Conservation (phyloP, 192 early-diverging fungal genomes). For the Umbelopsis sp. region DNA sequence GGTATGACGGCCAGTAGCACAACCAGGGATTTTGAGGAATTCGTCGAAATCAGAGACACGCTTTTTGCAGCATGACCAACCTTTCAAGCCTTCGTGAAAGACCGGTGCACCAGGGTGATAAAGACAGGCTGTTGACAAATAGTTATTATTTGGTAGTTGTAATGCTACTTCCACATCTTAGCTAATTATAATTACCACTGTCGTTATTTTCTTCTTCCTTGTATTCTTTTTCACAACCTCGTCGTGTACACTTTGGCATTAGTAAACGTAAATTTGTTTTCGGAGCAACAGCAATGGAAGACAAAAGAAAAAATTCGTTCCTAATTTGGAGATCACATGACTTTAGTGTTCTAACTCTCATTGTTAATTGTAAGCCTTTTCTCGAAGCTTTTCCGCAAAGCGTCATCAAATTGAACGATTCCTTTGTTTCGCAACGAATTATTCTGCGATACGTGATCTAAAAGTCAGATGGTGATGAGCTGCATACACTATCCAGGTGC, state of each 20-base stretch:
- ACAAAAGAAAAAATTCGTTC: constrained; percentile 6
- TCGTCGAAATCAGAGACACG: constrained; percentile 90
- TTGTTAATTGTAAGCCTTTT: too few species aligned
- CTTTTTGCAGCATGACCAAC: constrained; percentile 94
- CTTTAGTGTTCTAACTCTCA: too few species aligned
- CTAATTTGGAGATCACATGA: background rate
- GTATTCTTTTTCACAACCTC: constrained; percentile 88
- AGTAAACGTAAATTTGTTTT: constrained; percentile 11
- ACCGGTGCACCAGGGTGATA: constrained; percentile 88
- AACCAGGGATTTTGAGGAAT: constrained; percentile 89
- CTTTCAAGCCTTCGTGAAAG: constrained; percentile 96
- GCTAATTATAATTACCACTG: constrained; percentile 32
- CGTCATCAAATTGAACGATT: too few species aligned
- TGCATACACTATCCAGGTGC: too few species aligned
- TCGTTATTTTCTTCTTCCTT: constrained; percentile 72
- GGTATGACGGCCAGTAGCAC: constrained; percentile 77
- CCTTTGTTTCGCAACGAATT: too few species aligned
- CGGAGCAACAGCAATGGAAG: constrained; percentile 3
- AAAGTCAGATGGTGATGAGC: too few species aligned
- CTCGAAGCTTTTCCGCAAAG: too few species aligned
- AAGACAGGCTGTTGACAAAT: constrained; percentile 62
- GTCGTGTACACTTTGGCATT: constrained; percentile 71
- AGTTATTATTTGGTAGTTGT: background rate
- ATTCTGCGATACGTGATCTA: too few species aligned
- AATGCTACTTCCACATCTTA: background rate